Evolutionary conservation across 1,284 basidiomycete genomes (phyloP).

Genomic region (Neotropicomus parvogracilis): DNA sequence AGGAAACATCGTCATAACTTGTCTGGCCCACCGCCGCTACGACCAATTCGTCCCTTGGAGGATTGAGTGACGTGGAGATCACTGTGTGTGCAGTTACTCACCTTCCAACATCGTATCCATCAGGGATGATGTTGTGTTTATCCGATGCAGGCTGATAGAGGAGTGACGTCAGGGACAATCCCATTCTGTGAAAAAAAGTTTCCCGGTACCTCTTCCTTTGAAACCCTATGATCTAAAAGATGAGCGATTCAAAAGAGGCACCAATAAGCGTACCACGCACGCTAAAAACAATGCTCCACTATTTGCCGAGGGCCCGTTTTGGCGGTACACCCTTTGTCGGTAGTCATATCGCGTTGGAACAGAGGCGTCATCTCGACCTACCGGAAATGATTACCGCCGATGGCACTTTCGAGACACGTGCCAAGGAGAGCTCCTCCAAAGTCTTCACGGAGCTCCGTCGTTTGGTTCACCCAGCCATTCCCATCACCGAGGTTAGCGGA

Average conservation of each 20-base stretch:
- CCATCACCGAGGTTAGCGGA: slow-evolving; percentile 63
- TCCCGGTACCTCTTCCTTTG: slow-evolving; percentile 48
- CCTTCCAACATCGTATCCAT: slow-evolving; percentile 55
- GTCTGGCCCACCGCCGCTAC: slow-evolving; percentile 43
- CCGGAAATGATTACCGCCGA: slow-evolving; percentile 69
- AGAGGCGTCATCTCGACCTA: slow-evolving; percentile 16
- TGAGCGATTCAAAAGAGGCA: not conserved
- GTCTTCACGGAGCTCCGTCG: slow-evolving; percentile 56
- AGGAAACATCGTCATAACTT: slow-evolving; percentile 44
- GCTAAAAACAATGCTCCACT: slow-evolving; percentile 62
- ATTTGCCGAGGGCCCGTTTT: slow-evolving; percentile 52
- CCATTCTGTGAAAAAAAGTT: not conserved
- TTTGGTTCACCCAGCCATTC: slow-evolving; percentile 46
- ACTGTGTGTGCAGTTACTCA: slow-evolving; percentile 14
- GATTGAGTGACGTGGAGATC: not conserved
- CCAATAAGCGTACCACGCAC: slow-evolving; percentile 35
- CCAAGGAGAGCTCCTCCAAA: slow-evolving; percentile 45
- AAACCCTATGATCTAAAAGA: slow-evolving; percentile 41
- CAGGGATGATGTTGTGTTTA: slow-evolving; percentile 45
- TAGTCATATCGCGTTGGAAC: not conserved
- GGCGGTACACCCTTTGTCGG: slow-evolving; percentile 45
- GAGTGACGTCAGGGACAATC: not conserved
- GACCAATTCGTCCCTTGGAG: slow-evolving; percentile 42
- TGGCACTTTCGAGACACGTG: slow-evolving; percentile 57
- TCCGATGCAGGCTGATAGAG: slow-evolving; percentile 35